These are phyloP conservation scores for Selaginella moellendorffii DNA, from an alignment of 75 land plant genomes.

Conservation along the genomic window DNA sequence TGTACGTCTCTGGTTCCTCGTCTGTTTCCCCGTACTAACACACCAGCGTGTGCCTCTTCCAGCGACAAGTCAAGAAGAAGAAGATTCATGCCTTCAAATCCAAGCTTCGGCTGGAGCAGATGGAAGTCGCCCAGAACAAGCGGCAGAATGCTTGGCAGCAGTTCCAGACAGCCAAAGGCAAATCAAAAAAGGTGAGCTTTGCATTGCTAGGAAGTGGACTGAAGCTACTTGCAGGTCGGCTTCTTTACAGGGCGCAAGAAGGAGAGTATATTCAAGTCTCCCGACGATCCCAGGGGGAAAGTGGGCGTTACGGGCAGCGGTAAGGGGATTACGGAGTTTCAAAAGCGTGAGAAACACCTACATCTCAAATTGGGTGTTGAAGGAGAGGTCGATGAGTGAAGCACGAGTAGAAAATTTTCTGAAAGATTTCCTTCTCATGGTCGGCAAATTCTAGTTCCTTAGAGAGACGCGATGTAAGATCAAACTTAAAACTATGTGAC, in stretches of 20 bases:
- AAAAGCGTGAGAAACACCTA: slow-evolving; percentile 91
- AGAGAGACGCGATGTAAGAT: too few relatives aligned
- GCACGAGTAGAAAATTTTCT: background rate
- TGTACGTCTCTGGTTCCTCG: slow-evolving; percentile 37
- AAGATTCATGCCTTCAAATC: slow-evolving; percentile 99
- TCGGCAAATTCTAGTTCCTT: too few relatives aligned
- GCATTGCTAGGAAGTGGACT: background rate
- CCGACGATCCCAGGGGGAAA: slow-evolving; percentile 92
- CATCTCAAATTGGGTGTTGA: slow-evolving; percentile 64
- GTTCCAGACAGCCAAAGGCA: slow-evolving; percentile 84
- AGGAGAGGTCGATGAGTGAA: slow-evolving; percentile 16
- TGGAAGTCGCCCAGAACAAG: slow-evolving; percentile 85
- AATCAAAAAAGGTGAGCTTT: slow-evolving; percentile 60
- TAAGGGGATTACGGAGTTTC: slow-evolving; percentile 93
- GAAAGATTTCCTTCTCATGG: background rate
- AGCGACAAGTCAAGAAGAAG: slow-evolving; percentile 88
- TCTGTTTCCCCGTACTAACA: background rate
- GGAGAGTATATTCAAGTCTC: slow-evolving; percentile 98
- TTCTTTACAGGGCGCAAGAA: slow-evolving; percentile 90
- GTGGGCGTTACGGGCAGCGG: slow-evolving; percentile 99
- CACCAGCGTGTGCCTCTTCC: slow-evolving; percentile 5
- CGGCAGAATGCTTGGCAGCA: slow-evolving; percentile 99
- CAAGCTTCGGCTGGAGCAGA: slow-evolving; percentile 69
- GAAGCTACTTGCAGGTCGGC: slow-evolving; percentile 42
- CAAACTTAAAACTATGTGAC: slow-evolving; percentile 1